Evolutionary conservation across 371 early-diverging fungal genomes (phyloP).

Genomic region (Amoeboaphelidium protococcarum): DNA sequence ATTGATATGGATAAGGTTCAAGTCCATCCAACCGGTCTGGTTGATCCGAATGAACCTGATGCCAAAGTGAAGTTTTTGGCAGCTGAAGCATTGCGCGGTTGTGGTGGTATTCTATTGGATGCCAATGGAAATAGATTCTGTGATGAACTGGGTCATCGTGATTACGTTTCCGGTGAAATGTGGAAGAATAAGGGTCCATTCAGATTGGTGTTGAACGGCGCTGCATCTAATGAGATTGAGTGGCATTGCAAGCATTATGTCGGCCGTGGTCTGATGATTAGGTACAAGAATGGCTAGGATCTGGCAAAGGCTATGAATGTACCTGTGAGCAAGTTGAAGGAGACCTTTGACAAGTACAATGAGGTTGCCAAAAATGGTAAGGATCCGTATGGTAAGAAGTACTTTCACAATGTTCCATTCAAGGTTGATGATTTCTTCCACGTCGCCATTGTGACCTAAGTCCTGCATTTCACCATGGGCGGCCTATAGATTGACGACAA

Average conservation of each 20-base stretch:
- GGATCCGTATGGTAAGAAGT: not conserved
- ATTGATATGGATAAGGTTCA: slow-evolving; percentile 88
- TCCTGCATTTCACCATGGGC: slow-evolving; percentile 91
- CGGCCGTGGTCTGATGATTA: slow-evolving; percentile 58
- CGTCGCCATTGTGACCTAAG: slow-evolving; percentile 67
- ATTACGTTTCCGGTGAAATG: slow-evolving; percentile 59
- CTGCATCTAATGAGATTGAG: slow-evolving; percentile 62
- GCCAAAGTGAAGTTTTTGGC: slow-evolving; percentile 67
- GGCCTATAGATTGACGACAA: slow-evolving; percentile 24
- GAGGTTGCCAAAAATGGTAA: slow-evolving; percentile 20
- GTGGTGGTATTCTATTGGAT: slow-evolving; percentile 59
- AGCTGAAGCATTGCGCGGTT: slow-evolving; percentile 88
- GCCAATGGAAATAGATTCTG: slow-evolving; percentile 66
- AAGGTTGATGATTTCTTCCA: slow-evolving; percentile 40
- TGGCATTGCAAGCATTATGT: slow-evolving; percentile 86
- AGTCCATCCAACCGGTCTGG: slow-evolving; percentile 88
- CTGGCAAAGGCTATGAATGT: slow-evolving; percentile 60
- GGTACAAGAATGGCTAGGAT: slow-evolving; percentile 36
- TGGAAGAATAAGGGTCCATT: slow-evolving; percentile 47
- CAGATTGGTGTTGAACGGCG: slow-evolving; percentile 53
- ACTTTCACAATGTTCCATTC: slow-evolving; percentile 39
- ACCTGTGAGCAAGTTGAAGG: slow-evolving; percentile 27
- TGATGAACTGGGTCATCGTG: slow-evolving; percentile 72
- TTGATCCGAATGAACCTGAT: slow-evolving; percentile 64
- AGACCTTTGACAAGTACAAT: slow-evolving; percentile 58